Conservation (phyloP, 176 grass and related monocot species). For the Oryza rufipogon region DNA sequence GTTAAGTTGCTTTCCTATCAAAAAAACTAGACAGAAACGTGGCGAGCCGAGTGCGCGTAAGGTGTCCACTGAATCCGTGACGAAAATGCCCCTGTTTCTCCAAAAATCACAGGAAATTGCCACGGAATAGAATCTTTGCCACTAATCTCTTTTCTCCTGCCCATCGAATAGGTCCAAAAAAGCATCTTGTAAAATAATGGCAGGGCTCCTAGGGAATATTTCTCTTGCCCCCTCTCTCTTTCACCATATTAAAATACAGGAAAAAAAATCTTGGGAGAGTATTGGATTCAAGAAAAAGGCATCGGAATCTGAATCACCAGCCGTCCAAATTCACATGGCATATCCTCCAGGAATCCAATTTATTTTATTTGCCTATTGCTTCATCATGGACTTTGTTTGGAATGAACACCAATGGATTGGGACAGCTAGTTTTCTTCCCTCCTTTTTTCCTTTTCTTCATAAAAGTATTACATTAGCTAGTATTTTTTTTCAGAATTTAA, state of each 20-base stretch:
- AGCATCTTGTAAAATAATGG: conserved; percentile 37
- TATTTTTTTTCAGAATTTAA: background rate
- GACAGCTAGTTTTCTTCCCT: background rate
- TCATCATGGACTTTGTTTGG: background rate
- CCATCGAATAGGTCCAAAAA: background rate
- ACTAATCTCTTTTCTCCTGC: background rate
- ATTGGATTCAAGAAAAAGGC: conserved; percentile 26
- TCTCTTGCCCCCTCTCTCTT: conserved; percentile 3
- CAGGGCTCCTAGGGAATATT: conserved; percentile 6
- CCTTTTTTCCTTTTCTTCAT: background rate
- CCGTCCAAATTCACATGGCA: conserved; percentile 43
- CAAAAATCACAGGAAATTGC: background rate
- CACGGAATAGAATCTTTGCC: conserved; percentile 17
- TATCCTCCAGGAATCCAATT: conserved; percentile 38
- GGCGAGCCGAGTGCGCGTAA: conserved; percentile 42
- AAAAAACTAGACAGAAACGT: conserved; percentile 32
- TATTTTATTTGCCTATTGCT: conserved; percentile 28
- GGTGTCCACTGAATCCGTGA: background rate
- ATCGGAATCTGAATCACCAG: conserved; percentile 53
- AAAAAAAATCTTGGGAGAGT: background rate
- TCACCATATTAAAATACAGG: background rate
- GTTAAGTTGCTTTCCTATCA: background rate
- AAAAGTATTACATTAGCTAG: background rate
- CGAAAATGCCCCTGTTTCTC: accelerated
- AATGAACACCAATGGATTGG: conserved; percentile 6